Conservation (phyloP, 2,329 filamentous ascomycete species). For the Nakataea oryzae region DNA sequence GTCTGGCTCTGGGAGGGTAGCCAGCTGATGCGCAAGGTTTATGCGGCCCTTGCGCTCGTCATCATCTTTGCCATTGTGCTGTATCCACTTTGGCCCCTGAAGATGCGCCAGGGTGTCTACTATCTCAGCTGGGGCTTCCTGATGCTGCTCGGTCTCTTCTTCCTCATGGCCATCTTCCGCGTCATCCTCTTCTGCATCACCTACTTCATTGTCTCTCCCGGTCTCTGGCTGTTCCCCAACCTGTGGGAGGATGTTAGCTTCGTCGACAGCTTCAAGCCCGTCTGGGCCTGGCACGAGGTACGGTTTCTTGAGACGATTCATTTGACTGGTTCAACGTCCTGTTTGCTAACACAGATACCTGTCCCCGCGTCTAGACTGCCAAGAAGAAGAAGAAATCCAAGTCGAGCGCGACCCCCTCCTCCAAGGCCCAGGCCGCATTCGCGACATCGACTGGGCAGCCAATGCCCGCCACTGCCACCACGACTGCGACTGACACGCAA, state of each 20-base stretch:
- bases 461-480: conserved; percentile 41
- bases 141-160: conserved; percentile 83
- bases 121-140: conserved; percentile 93
- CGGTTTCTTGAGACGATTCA: conserved; percentile 21
- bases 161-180: conserved; percentile 94
- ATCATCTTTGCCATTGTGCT: conserved; percentile 82
- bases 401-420: conserved; percentile 19
- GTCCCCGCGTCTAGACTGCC: neutral
- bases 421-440: conserved; percentile 30
- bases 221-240: conserved; percentile 97
- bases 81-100: conserved; percentile 92
- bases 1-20: conserved; percentile 93
- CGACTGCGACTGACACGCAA: conserved; percentile 45
- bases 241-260: conserved; percentile 98
- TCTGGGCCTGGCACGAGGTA: conserved; percentile 98
- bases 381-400: conserved; percentile 50
- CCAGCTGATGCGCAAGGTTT: conserved; percentile 88
- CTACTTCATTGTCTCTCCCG: conserved; percentile 73
- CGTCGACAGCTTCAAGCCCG: conserved; percentile 88
- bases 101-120: conserved; percentile 88
- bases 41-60: conserved; percentile 72
- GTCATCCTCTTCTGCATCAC: conserved; percentile 91
- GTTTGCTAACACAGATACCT: neutral
- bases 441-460: conserved; percentile 42
- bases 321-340: neutral